Base-by-base conservation (phyloP, 1,284 basidiomycete genomes). In the Ustilago tritici region DNA sequence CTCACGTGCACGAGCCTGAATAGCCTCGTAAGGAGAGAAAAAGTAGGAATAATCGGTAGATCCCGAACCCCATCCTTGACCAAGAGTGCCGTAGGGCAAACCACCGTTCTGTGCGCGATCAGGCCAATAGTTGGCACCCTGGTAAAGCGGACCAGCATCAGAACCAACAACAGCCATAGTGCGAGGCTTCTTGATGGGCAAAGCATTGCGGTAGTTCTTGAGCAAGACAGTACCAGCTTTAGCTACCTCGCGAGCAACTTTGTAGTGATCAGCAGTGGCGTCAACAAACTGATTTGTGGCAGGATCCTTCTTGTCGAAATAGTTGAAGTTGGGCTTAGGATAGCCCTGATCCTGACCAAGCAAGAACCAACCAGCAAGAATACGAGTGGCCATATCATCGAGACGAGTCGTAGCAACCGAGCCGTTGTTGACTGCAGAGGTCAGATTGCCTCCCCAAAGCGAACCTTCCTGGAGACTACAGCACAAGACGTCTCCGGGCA, bases 31-130 rank as follows among this genome's bases (percentile, higher is more conserved):
- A 2, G 79, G 88, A 34, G 87, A 87, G 62, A 89, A 85, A 40
- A 89, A 87, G 84, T 88, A 89, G 0, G 88, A 87, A 83, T 87
- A 89, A 34, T 89, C 83, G 52, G 83, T 85, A 8, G 88, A 85
- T 61, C 92, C 92, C 4, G 78, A 81, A 34, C 83, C 93, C 93
- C 93, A 94, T 35, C 93, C 93, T 90, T 93, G 91, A 6, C 92
- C 93, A 2, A 94, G 88, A n/a, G 91, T 89, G 38, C 92, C 92
- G 58, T 87, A 88, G 19, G 87, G 82, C n/a, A 85, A 69, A 5
- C 88, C 88, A n/a, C 87, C 88, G 23, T 74, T 74, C 60, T 69
- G 66, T n/a, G 15, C 71, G 11, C 87, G 87, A 62, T 93, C 92
- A 12, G 86, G 43, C 79, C 90, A 94, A 55, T 90, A 89, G 86